These are phyloP conservation scores for Monoraphidium neglectum DNA, from an alignment of 139 green algal genomes.

Conservation along the genomic window DNA sequence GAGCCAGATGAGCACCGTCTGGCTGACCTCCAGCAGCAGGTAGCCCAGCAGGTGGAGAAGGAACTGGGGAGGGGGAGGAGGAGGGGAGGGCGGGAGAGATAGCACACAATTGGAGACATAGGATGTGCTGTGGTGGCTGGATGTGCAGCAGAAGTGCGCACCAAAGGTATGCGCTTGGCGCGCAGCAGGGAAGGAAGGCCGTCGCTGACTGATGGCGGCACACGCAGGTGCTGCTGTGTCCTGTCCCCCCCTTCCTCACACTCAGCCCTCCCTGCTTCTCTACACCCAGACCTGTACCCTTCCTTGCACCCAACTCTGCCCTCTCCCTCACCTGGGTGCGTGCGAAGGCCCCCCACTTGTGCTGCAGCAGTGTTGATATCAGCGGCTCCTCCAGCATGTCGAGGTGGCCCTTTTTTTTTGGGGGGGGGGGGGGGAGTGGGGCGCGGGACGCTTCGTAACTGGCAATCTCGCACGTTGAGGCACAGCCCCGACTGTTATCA, in stretches of 20 bases:
- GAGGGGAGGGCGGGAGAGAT: neutral
- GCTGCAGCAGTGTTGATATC: constrained; percentile 46
- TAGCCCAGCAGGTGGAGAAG: constrained; percentile 31
- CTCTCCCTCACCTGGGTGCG: neutral
- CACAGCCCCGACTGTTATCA: too few relatives aligned
- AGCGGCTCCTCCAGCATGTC: constrained; percentile 52
- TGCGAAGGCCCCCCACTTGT: constrained; percentile 63
- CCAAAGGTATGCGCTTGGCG: neutral
- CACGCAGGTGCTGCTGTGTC: neutral
- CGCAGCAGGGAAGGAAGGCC: neutral
- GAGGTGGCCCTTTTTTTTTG: constrained; percentile 43
- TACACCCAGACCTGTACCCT: neutral
- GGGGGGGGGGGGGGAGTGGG: too few relatives aligned
- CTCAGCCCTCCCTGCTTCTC: neutral
- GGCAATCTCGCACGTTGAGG: too few relatives aligned
- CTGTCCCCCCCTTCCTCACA: neutral
- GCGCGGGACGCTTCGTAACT: too few relatives aligned
- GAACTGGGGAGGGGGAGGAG: constrained; percentile 18
- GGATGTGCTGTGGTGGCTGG: too few relatives aligned
- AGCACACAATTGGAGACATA: neutral
- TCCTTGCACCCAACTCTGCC: neutral
- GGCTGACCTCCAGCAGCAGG: constrained; percentile 43
- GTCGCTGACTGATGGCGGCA: neutral
- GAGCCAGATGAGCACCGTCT: constrained; percentile 51
- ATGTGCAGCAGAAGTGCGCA: too few relatives aligned